Percentiles rank a stretch among this genome's conserved stretches.
phyloP scores from a whole-genome alignment of 2,329 filamentous ascomycete genomes.

The Phyllosticta citribraziliensis region DNA sequence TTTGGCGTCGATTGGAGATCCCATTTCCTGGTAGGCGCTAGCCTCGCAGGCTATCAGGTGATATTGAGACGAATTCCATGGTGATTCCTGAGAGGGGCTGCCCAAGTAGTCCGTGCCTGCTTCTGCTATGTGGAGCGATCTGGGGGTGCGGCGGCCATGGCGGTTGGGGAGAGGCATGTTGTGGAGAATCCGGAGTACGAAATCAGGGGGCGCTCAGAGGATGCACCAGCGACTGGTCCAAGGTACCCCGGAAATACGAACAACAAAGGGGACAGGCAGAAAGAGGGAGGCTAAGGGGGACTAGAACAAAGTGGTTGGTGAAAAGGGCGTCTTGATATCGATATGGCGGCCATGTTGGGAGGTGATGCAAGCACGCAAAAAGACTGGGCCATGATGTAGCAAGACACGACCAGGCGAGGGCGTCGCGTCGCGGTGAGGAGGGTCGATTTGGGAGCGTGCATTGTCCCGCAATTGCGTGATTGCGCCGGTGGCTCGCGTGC shows the following conservation, averaged over 20 bases:
- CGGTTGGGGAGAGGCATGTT: slow-evolving; percentile 4
- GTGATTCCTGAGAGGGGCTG: background rate
- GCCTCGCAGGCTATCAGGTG: slow-evolving; percentile 1
- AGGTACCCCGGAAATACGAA: background rate
- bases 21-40: slow-evolving; percentile 9
- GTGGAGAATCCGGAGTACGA: background rate
- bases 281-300: background rate
- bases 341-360: slow-evolving; percentile 1
- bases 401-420: background rate
- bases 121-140: slow-evolving; percentile 4
- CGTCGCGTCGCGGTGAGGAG: background rate
- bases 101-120: background rate
- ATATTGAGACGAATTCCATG: slow-evolving; percentile 7
- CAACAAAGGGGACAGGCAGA: background rate
- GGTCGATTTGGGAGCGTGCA: background rate
- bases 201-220: background rate
- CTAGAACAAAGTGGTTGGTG: background rate
- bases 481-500: slow-evolving; percentile 8
- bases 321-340: background rate
- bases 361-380: slow-evolving; percentile 9
- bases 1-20: slow-evolving; percentile 5
- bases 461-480: slow-evolving; percentile 10
- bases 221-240: background rate
- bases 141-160: slow-evolving; percentile 1
- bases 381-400: slow-evolving; percentile 8